These are phyloP conservation scores for Pisolithus thermaeus DNA, from an alignment of 1,284 basidiomycete genomes.

Conservation along the genomic window DNA sequence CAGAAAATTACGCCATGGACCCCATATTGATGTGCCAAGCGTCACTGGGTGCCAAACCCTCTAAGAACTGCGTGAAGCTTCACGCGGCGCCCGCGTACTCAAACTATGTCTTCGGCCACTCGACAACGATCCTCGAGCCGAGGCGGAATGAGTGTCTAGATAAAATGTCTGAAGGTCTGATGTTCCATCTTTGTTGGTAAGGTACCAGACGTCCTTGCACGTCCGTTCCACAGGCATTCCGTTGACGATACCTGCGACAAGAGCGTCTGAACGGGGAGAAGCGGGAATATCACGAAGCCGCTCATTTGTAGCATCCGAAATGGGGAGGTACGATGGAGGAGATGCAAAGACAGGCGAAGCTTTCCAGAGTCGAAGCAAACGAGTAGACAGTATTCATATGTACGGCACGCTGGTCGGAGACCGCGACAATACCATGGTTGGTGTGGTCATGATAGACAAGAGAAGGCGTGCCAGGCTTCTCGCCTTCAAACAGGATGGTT, in stretches of 20 bases:
- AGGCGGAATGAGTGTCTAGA: no score
- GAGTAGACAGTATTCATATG: conserved; percentile 28
- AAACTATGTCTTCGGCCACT: conserved; percentile 25
- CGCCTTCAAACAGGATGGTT: conserved; percentile 13
- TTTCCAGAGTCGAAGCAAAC: conserved; percentile 62
- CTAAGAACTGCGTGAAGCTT: conserved; percentile 39
- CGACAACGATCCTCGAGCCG: no score
- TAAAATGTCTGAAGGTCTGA: conserved; percentile 31
- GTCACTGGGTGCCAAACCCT: conserved; percentile 78
- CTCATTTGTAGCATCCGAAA: conserved; percentile 44
- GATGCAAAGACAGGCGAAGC: conserved; percentile 43
- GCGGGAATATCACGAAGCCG: conserved; percentile 39
- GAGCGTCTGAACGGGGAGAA: no score
- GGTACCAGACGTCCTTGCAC: not conserved
- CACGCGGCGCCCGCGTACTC: conserved; percentile 18
- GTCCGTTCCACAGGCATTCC: no score
- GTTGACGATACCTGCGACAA: no score
- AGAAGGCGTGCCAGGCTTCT: conserved; percentile 4
- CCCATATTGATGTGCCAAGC: conserved; percentile 50
- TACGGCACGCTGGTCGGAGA: conserved; percentile 17
- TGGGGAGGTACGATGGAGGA: conserved; percentile 45
- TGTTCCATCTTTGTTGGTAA: conserved; percentile 3
- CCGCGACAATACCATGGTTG: conserved; percentile 17
- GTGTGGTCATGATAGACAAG: conserved; percentile 9
- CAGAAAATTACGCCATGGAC: not conserved